Percentiles rank a stretch among this genome's conserved stretches.
Evolutionary conservation across 2,329 filamentous ascomycete genomes (phyloP).

Genomic region (Aaosphaeria pasadenensis): DNA sequence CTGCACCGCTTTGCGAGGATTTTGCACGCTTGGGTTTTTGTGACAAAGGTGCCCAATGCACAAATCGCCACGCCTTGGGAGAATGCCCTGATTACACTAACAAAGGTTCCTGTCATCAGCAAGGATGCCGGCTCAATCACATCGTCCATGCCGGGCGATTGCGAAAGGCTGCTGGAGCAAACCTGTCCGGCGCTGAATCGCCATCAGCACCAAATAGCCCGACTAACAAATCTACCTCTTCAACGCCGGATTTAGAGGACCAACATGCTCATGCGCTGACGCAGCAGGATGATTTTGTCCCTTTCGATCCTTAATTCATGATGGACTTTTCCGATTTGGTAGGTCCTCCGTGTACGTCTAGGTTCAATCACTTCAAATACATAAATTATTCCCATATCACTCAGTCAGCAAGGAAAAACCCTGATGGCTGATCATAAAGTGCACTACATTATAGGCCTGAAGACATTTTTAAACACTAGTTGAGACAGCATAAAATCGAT

Average conservation of each 20-base stretch:
- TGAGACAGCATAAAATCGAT: too few relatives aligned
- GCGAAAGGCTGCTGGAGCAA: slow-evolving; percentile 10
- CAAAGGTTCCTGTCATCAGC: slow-evolving; percentile 73
- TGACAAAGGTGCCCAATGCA: slow-evolving; percentile 72
- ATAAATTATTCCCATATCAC: too few relatives aligned
- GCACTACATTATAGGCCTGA: too few relatives aligned
- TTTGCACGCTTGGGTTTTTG: slow-evolving; percentile 91
- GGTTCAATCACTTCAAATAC: too few relatives aligned
- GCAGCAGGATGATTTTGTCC: slow-evolving; percentile 30
- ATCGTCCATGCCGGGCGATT: slow-evolving; percentile 54
- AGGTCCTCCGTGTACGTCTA: too few relatives aligned
- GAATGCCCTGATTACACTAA: slow-evolving; percentile 97
- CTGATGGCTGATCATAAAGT: too few relatives aligned
- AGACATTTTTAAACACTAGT: too few relatives aligned
- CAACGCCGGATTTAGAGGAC: not conserved
- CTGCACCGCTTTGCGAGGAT: slow-evolving; percentile 74
- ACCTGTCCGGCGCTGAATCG: not conserved
- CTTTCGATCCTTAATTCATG: slow-evolving; percentile 1
- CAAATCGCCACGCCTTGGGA: slow-evolving; percentile 74
- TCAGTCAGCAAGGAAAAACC: too few relatives aligned
- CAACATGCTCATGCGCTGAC: slow-evolving; percentile 19
- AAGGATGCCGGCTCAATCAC: slow-evolving; percentile 82
- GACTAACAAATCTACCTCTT: not conserved
- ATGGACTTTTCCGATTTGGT: not conserved
- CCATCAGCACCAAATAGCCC: not conserved